Base-by-base conservation (phyloP, 2,329 filamentous ascomycete species). In the Hypoxylon sp. region DNA sequence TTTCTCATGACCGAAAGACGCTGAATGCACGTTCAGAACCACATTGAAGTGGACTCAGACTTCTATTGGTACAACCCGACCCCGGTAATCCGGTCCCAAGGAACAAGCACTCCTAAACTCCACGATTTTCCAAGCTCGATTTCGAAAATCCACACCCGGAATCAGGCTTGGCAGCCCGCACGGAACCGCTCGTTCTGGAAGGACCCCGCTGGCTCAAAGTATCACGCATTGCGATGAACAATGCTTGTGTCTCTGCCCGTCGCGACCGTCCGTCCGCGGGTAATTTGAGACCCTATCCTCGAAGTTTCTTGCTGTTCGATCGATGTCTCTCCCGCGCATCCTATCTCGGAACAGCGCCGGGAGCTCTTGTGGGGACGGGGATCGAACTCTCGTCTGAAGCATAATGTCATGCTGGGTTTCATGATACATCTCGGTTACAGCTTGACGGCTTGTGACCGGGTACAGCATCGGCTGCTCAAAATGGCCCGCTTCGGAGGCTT, bases 351-450 rank as follows among this genome's bases (percentile, higher is more conserved):
- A 52, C 14, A 21, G 49, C 17, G 21, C 4, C 36, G 32, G 41
- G 3, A 28, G 28, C 11, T 28, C 45, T 5, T 21, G 49, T 2
- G 59, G 48, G 1, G 59, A 36, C 6, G 59, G 48, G 1, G 59
- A 36, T 19, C n/a, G 41, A 10, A 32, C 14, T 46, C n/a, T 66
- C 2, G 50, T 43, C 3, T 34, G 36, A 7, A 25, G n/a, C 25
- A 43, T 11, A 38, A 60, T 57, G n/a, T 63, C 64, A 25, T 41
- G 50, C 14, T 62, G 59, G 9, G 49, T 32, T 17, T 63, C 36
- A 34, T 60, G 58, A 19, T 62, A 60, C 62, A 63, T 57, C 50
- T 57, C 51, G 5, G 58, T 65, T 1, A 55, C 57, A 2, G 41
- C 19, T 17, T 52, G 58, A 5, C 17, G 58, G 7, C 52, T 36